phyloP scores from a whole-genome alignment of 2,329 filamentous ascomycete genomes.

The Diaporthe velutina region DNA sequence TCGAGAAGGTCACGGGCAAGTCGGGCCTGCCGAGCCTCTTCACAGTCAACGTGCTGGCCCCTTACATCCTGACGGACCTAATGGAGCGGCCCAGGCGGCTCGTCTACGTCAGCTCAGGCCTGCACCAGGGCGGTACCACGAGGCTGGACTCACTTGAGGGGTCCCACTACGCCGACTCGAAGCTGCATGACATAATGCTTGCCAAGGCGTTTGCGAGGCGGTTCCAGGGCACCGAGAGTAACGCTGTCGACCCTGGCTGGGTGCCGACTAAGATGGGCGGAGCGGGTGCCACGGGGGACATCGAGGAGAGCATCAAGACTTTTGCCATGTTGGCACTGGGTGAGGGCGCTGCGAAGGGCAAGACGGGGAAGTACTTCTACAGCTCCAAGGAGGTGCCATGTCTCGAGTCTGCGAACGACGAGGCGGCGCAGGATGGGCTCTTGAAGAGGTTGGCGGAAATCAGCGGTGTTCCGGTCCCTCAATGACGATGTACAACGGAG shows the following conservation, averaged over 20 bases:
- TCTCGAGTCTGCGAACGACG: slow-evolving; percentile 51
- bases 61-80: slow-evolving; percentile 67
- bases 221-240: slow-evolving; percentile 57
- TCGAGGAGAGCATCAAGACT: slow-evolving; percentile 60
- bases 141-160: slow-evolving; percentile 57
- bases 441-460: slow-evolving; percentile 51
- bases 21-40: slow-evolving; percentile 61
- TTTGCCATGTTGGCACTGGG: slow-evolving; percentile 62
- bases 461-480: slow-evolving; percentile 42
- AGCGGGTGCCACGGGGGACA: slow-evolving; percentile 57
- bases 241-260: slow-evolving; percentile 66
- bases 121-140: slow-evolving; percentile 63
- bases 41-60: slow-evolving; percentile 69
- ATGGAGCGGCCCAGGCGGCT: slow-evolving; percentile 62
- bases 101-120: slow-evolving; percentile 63
- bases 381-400: slow-evolving; percentile 46
- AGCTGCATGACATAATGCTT: slow-evolving; percentile 68
- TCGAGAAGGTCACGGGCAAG: slow-evolving; percentile 48
- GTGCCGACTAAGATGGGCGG: slow-evolving; percentile 68
- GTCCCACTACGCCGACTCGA: slow-evolving; percentile 64
- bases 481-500: not conserved
- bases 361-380: slow-evolving; percentile 56
- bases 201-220: slow-evolving; percentile 65
- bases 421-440: slow-evolving; percentile 57
- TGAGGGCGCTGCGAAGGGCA: slow-evolving; percentile 46